phyloP scores from a whole-genome alignment of 306 rosid species.

The Inga leiocalycina region DNA sequence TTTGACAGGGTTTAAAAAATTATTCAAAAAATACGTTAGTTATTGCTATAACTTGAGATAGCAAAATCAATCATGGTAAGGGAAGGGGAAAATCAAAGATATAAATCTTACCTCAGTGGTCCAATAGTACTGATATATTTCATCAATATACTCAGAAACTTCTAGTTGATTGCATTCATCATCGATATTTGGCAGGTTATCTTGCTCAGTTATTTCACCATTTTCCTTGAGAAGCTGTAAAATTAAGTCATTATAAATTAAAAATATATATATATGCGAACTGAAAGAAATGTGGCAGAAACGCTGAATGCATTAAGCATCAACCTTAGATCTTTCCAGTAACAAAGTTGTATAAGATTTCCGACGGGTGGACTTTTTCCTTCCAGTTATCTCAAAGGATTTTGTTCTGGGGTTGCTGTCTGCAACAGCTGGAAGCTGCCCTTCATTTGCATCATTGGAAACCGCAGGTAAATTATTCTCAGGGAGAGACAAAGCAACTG shows the following conservation, averaged over 20 bases:
- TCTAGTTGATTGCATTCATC: constrained; percentile 77
- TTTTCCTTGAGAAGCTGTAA: constrained; percentile 69
- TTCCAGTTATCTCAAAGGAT: constrained; percentile 39
- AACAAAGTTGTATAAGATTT: constrained; percentile 76
- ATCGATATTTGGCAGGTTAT: constrained; percentile 73
- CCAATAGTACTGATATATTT: constrained; percentile 85
- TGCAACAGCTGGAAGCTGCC: constrained; percentile 43
- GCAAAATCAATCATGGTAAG: neutral
- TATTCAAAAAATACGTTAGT: neutral
- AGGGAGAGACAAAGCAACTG: constrained; percentile 40
- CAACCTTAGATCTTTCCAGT: constrained; percentile 76
- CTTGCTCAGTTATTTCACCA: constrained; percentile 45
- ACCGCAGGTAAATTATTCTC: constrained; percentile 27
- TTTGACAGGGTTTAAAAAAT: neutral
- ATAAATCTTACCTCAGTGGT: constrained; percentile 63
- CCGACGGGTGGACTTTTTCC: constrained; percentile 58
- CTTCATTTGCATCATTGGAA: constrained; percentile 45
- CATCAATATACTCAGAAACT: constrained; percentile 87
- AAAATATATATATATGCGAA: constrained; percentile 22
- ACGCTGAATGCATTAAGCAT: constrained; percentile 13
- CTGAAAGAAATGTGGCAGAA: constrained; percentile 4
- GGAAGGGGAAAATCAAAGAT: constrained; percentile 18
- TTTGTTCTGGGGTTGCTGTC: constrained; percentile 41
- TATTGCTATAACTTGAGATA: constrained; percentile 13
- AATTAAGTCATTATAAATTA: constrained; percentile 29